Conservation (phyloP, 2,329 filamentous ascomycete genomes). For the Chalaropsis thielavioides region DNA sequence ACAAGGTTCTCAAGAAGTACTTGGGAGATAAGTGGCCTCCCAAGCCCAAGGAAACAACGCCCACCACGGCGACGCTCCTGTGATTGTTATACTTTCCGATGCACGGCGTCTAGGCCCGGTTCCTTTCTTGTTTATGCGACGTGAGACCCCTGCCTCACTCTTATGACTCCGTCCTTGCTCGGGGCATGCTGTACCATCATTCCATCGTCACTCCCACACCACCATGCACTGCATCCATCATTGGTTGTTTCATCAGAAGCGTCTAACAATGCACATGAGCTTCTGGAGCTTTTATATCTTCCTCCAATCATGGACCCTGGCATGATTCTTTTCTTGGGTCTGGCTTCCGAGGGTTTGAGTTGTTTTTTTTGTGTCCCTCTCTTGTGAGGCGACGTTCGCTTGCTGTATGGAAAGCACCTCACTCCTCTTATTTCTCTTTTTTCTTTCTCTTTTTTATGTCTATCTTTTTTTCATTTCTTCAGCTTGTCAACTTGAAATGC, state of each 20-base stretch:
- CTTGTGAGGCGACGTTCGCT: neutral
- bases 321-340: neutral
- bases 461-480: neutral
- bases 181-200: neutral
- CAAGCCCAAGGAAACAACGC: neutral
- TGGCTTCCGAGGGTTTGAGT: neutral
- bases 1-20: constrained; percentile 57
- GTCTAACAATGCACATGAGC: neutral
- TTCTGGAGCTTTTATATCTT: neutral
- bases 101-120: too few relatives aligned
- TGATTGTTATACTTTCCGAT: neutral
- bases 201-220: neutral
- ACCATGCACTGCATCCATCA: neutral
- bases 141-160: neutral
- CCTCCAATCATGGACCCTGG: neutral
- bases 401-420: neutral
- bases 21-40: constrained; percentile 30
- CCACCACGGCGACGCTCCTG: neutral
- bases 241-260: neutral
- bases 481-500: neutral
- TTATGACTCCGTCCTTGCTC: neutral
- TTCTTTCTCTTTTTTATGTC: neutral
- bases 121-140: neutral
- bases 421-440: neutral
- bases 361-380: neutral